Base-by-base conservation (phyloP, 441 rosid genomes). In the Pelargonium cotyledonis region DNA sequence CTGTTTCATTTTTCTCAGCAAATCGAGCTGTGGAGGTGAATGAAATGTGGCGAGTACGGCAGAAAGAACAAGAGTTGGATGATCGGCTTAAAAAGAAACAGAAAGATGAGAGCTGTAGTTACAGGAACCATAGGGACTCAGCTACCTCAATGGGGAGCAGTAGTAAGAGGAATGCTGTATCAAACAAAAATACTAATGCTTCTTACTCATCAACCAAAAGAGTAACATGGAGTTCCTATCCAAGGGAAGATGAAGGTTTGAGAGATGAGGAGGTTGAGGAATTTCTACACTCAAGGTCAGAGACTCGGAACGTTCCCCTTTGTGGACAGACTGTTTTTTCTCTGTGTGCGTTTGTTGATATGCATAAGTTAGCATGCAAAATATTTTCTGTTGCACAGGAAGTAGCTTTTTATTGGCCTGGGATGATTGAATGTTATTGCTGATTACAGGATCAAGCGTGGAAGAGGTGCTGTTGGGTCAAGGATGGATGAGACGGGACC, bases 401-500 rank as follows among this genome's bases (percentile, higher is more conserved):
- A n/a, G n/a, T n/a, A n/a, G n/a, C n/a, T n/a, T 21, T 21, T 21
- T 21, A 21, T 21, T 21, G 23, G 23, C 23, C 23, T 21, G 23
- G 23, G 23, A 21, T 21, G 23, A 21, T 21, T 21, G 23, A 21
- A 0, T 21, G 23, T 21, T 21, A 21, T 21, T 21, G 23, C 23
- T 21, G 23, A 21, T 21, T 21, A 21, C 23, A 4, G 98, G 83
- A 83, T 81, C 68, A 91, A 94, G 82, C 95, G 95, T 1, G 95
- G 98, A 11, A 83, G 94, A 80, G 96, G 97, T 73, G 86, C 89
- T n/a, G 74, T 91, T 35, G 98, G 98, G 72, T 85, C 95, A 4
- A 89, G 88, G 81, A 91, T 94, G 97, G 96, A 91, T 66, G 98
- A 91, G 78, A 80, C 92, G 40, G 85, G 87, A 8, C 90, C 91